Evolutionary conservation across 1,284 basidiomycete species (phyloP).

Genomic region (Bondarzewia mesenterica): DNA sequence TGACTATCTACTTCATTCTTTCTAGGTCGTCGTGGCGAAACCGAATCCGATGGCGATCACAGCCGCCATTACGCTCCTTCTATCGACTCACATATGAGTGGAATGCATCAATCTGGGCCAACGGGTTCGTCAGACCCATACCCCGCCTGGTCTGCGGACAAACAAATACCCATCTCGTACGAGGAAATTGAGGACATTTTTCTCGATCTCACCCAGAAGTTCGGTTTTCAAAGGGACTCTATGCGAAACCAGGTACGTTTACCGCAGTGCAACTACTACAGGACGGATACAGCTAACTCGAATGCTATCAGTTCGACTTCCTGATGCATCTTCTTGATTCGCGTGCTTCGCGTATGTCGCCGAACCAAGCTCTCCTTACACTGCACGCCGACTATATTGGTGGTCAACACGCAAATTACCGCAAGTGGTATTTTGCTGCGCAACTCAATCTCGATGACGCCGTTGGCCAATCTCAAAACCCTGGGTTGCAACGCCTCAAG

Average conservation of each 20-base stretch:
- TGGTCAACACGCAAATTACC: conserved; percentile 93
- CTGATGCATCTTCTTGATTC: conserved; percentile 97
- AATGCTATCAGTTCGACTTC: conserved; percentile 76
- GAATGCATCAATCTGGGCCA: conserved; percentile 36
- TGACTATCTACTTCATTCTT: not conserved
- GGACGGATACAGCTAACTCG: not conserved
- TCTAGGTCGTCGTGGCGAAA: conserved; percentile 10
- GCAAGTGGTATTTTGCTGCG: conserved; percentile 99
- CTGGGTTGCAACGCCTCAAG: conserved; percentile 83
- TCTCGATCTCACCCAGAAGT: conserved; percentile 97
- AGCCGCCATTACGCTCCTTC: conserved; percentile 24
- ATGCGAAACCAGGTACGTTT: conserved; percentile 80
- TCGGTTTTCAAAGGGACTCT: conserved; percentile 94
- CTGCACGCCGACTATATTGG: conserved; percentile 99
- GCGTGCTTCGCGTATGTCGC: conserved; percentile 96
- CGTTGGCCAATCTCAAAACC: conserved; percentile 92
- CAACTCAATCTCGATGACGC: conserved; percentile 99
- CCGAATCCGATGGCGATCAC: conserved; percentile 37
- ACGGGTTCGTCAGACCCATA: conserved; percentile 65
- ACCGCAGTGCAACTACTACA: not conserved
- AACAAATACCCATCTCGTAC: conserved; percentile 93
- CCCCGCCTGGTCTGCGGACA: conserved; percentile 91
- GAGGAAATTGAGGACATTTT: conserved; percentile 99
- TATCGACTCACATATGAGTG: conserved; percentile 28
- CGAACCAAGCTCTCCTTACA: conserved; percentile 91